Evolutionary conservation across 1,284 basidiomycete species (phyloP), one percentile per base, ranked within the genome.

Genomic region (Puccinia horiana): DNA sequence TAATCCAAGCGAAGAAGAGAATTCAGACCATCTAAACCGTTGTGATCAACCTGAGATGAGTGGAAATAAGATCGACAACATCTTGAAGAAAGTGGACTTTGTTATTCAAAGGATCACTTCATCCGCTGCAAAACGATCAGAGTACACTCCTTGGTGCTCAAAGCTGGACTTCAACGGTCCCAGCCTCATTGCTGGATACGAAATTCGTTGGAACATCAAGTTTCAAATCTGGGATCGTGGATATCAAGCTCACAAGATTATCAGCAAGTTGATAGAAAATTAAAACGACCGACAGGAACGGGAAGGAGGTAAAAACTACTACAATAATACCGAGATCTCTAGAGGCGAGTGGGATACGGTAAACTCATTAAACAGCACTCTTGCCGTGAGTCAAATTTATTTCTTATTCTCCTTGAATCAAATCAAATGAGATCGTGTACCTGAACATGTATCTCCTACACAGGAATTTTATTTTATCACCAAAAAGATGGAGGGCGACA

Each of bases 71-170:
- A n/a, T n/a, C n/a, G n/a, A n/a, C n/a, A n/a, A n/a, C n/a, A n/a
- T n/a, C n/a, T n/a, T n/a, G n/a, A n/a, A n/a, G n/a, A n/a, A n/a
- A 26, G 61, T 63, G 11, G 61, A 63, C 20, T 63, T 29, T 63
- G 61, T 63, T 2, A 63, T 63, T 63, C 61, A 63, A 63, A 11
- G 26, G 12, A 63, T 63, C 61, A 63, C n/a, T 32, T 63, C 61
- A 5, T 63, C 61, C 2, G 18, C 26, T 11, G 61, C 61, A 11
- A 29, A 32, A 32, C 61, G n/a, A 63, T 26, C 61, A 14, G 61
- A 63, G 20, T 63, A 18, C 26, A 32, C 14, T 20, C 8, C 20
- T 5, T 63, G 61, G 61, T 26, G 9, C 26, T 18, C 14, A 32
- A 63, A 32, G n/a, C 61, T 63, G 9, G 61, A 63, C 26, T 63